Evolutionary conservation across 2,329 filamentous ascomycete genomes (phyloP), one percentile per base, ranked within the genome.

Genomic region (Diplodia mutila): DNA sequence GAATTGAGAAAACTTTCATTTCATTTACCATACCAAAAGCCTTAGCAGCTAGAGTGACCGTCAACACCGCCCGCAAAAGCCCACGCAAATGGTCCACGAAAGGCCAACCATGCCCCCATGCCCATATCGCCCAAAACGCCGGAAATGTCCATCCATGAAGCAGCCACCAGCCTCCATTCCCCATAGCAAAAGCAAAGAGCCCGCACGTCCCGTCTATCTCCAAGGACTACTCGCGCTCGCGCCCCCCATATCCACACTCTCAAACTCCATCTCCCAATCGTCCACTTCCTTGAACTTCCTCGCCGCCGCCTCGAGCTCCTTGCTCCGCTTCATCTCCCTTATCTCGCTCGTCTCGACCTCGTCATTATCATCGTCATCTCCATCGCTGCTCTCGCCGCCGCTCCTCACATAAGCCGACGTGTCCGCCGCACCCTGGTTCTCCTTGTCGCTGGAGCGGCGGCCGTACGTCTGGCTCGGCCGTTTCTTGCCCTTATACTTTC

Each of bases 261-360:
- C 83, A 72, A 84, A 85, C 55, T 84, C 82, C 74, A 85, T 77
- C 68, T 84, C 82, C 76, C 82, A 84, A 27, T 79, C 73, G 71
- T 85, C 83, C 5, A 85, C 79, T 66, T 84, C 82, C 29, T 77
- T 80, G 70, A 85, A 85, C 71, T 83, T 84, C 71, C 80, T 78
- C 69, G 78, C 79, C 29, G 81, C 80, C 1, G 76, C 80, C 69
- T 78, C 77, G 42, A 85, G 72, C 71, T 81, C 79, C 29, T 77
- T 77, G 5, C 73, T 69, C 70, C 78, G 75, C 18, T 67, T 73
- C 34, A 73, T 68, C 34, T 21, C 59, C 53, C 37, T 32, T 42
- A 57, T 51, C 32, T 16, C 73, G 75, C 16, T 73, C 73, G 21
- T 71, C 72, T 18, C 71, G 69, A 16, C 74, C 74, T 1, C 66